Percentiles rank a stretch among this genome's conserved stretches.
phyloP scores from a whole-genome alignment of 768 basidiomycete species.

The Auricularia sp. region DNA sequence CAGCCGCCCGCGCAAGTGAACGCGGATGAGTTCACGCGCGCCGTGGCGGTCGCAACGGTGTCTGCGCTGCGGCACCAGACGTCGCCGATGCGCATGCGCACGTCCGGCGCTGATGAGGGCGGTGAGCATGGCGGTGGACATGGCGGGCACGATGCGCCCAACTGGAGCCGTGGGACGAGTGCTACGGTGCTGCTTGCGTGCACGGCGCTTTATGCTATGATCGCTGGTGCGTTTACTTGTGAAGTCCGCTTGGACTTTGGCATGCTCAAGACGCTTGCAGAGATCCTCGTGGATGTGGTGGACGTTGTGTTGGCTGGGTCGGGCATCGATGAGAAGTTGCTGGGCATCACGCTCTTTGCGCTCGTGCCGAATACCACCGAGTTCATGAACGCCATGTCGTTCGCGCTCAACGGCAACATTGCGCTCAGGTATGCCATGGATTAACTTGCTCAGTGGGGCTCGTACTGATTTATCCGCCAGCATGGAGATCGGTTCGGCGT shows the following conservation, averaged over 20 bases:
- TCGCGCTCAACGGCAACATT: slow-evolving; percentile 93
- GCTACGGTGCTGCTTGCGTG: slow-evolving; percentile 83
- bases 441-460: too few relatives aligned
- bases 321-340: slow-evolving; percentile 93
- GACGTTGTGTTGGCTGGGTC: slow-evolving; percentile 86
- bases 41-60: slow-evolving; percentile 89
- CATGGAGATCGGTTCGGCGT: slow-evolving; percentile 99
- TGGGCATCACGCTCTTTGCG: slow-evolving; percentile 92
- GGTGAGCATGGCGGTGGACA: slow-evolving; percentile 41
- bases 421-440: slow-evolving; percentile 62
- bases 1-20: slow-evolving; percentile 59
- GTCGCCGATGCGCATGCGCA: slow-evolving; percentile 37
- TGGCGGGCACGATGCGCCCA: slow-evolving; percentile 88
- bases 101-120: slow-evolving; percentile 32
- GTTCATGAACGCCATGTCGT: slow-evolving; percentile 99
- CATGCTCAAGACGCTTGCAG: slow-evolving; percentile 29
- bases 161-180: slow-evolving; percentile 86
- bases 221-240: slow-evolving; percentile 62
- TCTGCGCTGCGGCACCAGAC: slow-evolving; percentile 80
- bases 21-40: slow-evolving; percentile 83
- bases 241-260: too few relatives aligned
- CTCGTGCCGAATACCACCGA: slow-evolving; percentile 98
- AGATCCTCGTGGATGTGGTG: slow-evolving; percentile 89
- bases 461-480: slow-evolving; percentile 28
- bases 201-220: slow-evolving; percentile 86